These are phyloP conservation scores for Brassica balearica DNA, from an alignment of 441 rosid species.

Conservation along the genomic window DNA sequence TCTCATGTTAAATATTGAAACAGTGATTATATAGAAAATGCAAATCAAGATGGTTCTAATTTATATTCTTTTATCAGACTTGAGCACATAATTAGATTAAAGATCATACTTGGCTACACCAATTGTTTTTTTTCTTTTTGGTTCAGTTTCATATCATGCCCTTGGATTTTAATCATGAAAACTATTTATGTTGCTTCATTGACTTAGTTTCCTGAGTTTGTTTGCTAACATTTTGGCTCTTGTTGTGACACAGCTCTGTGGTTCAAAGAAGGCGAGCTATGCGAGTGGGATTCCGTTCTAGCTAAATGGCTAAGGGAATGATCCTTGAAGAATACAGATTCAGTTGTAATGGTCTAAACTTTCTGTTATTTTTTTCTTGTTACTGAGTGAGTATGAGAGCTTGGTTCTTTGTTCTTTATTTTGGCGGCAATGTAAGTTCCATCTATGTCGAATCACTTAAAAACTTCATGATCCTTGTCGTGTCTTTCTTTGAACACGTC, in stretches of 20 bases:
- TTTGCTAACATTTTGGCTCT: constrained; percentile 9
- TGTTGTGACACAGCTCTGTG: constrained; percentile 60
- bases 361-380: neutral
- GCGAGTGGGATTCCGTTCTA: constrained; percentile 80
- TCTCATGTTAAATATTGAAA: neutral
- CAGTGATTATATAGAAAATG: neutral
- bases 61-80: neutral
- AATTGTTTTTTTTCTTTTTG: neutral
- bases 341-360: neutral
- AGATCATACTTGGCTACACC: neutral
- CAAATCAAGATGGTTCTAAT: neutral
- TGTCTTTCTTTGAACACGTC: neutral
- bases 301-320: constrained; percentile 77
- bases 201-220: neutral
- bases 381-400: neutral
- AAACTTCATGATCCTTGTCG: neutral
- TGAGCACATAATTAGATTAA: neutral
- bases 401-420: constrained; percentile 21
- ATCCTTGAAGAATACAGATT: constrained; percentile 26
- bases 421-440: constrained; percentile 30
- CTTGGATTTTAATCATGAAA: too few relatives aligned
- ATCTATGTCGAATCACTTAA: neutral
- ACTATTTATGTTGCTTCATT: neutral
- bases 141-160: too few relatives aligned
- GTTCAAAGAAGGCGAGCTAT: constrained; percentile 92